phyloP scores from a whole-genome alignment of 139 green algal species.

The Pleodorina starrii region DNA sequence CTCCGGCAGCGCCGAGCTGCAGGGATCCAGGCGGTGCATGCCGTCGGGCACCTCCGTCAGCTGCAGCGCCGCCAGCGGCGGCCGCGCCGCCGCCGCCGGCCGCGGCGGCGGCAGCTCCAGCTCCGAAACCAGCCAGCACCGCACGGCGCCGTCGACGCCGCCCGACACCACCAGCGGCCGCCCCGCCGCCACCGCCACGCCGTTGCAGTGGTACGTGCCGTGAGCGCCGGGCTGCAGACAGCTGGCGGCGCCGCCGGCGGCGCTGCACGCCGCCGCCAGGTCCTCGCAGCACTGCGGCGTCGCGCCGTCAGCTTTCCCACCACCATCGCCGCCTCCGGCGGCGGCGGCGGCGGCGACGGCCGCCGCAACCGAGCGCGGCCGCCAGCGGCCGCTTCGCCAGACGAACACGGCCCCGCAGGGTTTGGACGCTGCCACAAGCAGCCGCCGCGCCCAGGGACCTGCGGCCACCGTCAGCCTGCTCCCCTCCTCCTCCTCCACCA shows the following conservation, averaged over 20 bases:
- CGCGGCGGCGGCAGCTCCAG: neutral
- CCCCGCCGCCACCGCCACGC: conserved; percentile 18
- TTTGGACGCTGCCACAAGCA: conserved; percentile 29
- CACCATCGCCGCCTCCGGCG: neutral
- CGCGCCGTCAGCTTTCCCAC: neutral
- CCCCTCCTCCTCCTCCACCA: neutral
- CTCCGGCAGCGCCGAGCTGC: neutral
- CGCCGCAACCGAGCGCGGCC: neutral
- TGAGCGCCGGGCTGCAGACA: conserved; percentile 15
- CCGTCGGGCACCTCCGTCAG: neutral
- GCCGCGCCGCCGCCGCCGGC: neutral
- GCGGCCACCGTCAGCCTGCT: neutral
- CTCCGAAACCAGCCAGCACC: neutral
- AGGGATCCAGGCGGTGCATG: conserved; percentile 26
- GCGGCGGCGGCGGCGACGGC: neutral
- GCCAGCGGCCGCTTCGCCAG: conserved; percentile 11
- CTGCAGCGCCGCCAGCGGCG: neutral
- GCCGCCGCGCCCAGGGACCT: neutral
- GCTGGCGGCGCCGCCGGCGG: conserved; percentile 2
- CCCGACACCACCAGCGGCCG: conserved; percentile 20
- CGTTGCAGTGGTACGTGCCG: neutral
- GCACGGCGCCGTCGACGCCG: neutral
- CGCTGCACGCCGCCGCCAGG: neutral
- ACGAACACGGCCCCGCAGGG: conserved; percentile 13
- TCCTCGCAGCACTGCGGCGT: neutral